Conservation (phyloP, 352 stramenopile genomes). For the Phytopythium litorale region DNA sequence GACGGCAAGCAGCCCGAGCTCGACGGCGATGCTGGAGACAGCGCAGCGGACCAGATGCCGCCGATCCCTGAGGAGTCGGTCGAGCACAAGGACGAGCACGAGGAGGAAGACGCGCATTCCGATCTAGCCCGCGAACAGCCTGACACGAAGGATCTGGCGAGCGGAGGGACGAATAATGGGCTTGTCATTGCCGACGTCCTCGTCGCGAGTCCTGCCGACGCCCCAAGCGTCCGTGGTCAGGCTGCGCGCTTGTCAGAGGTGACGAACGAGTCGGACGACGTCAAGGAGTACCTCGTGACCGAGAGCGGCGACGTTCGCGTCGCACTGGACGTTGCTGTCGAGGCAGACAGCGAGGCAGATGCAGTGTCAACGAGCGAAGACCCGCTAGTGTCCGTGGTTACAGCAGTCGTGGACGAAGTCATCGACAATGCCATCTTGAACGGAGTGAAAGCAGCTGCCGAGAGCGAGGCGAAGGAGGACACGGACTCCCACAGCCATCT, state of each 20-base stretch:
- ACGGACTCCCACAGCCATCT: background rate
- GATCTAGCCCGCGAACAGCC: background rate
- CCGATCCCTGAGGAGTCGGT: slow-evolving; percentile 2
- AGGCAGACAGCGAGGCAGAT: background rate
- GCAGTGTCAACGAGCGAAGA: background rate
- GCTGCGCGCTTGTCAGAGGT: background rate
- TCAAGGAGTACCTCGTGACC: slow-evolving; percentile 10
- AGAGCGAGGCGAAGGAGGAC: background rate
- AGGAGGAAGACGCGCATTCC: background rate
- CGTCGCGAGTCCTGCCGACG: background rate
- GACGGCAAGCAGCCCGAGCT: background rate
- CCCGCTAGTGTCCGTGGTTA: background rate
- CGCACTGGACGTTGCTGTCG: background rate
- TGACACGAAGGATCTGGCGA: background rate
- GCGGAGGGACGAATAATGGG: background rate
- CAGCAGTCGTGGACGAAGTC: slow-evolving; percentile 1
- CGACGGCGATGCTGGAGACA: slow-evolving; percentile 6
- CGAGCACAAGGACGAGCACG: background rate
- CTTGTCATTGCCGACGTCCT: background rate
- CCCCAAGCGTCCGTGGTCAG: background rate
- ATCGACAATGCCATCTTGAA: background rate
- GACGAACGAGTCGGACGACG: slow-evolving; percentile 7
- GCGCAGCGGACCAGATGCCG: slow-evolving; percentile 5
- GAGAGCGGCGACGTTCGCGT: slow-evolving; percentile 12
- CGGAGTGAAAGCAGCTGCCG: background rate